These are phyloP conservation scores for Nakataea oryzae DNA, from an alignment of 2,329 filamentous ascomycete species.

Conservation along the genomic window DNA sequence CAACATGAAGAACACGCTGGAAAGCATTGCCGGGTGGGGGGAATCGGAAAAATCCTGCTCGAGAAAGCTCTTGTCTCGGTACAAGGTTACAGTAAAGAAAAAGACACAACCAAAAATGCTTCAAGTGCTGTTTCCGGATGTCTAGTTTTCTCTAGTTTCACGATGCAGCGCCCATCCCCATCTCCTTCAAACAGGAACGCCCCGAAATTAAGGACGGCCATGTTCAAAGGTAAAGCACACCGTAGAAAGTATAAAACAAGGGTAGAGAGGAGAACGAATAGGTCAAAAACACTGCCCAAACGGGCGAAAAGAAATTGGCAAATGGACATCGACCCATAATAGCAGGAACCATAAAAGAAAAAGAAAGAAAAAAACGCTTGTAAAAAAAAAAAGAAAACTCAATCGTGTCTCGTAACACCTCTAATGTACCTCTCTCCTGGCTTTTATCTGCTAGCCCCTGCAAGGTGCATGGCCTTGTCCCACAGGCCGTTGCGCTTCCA, in stretches of 20 bases:
- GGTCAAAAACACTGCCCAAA: too few relatives aligned
- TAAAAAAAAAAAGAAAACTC: too few relatives aligned
- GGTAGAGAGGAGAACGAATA: neutral
- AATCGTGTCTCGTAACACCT: neutral
- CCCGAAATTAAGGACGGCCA: too few relatives aligned
- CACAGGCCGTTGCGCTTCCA: slow-evolving; percentile 42
- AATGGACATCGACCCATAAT: too few relatives aligned
- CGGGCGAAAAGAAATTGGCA: too few relatives aligned
- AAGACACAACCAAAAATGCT: too few relatives aligned
- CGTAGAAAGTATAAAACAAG: neutral
- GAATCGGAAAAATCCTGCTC: neutral
- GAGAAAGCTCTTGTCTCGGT: neutral
- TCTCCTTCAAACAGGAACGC: too few relatives aligned
- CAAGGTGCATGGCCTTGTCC: slow-evolving; percentile 7
- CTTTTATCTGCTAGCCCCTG: neutral
- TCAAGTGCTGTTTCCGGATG: neutral
- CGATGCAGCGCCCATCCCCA: neutral
- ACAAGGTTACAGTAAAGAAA: neutral
- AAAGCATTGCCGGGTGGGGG: too few relatives aligned
- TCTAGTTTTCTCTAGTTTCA: neutral
- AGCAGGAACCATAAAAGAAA: neutral
- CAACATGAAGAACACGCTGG: too few relatives aligned
- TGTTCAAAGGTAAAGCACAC: too few relatives aligned
- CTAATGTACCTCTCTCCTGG: neutral
- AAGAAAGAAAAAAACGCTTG: neutral